Conservation (phyloP, 257 asterid species). For the Solanum raphanifolium region DNA sequence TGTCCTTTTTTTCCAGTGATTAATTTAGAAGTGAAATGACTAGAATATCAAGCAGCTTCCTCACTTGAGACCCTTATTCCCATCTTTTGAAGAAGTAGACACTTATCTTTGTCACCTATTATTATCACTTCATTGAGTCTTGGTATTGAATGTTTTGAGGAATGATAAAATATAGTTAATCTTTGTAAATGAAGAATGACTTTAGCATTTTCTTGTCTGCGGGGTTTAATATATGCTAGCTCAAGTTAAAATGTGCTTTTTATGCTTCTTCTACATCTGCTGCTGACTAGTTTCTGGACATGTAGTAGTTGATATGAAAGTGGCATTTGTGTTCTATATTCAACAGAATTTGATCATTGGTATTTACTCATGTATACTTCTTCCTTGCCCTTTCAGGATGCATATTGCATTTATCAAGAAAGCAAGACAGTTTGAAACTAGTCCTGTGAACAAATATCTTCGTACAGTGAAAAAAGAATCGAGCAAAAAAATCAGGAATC, state of each 20-base stretch:
- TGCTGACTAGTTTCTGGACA: neutral
- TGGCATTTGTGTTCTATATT: neutral
- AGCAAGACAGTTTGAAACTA: constrained; percentile 37
- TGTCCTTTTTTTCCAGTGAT: neutral
- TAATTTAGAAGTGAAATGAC: neutral
- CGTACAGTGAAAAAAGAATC: constrained; percentile 26
- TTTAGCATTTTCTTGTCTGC: neutral
- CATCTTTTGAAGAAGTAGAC: neutral
- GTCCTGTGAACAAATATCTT: constrained; percentile 27
- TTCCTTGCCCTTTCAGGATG: constrained; percentile 33
- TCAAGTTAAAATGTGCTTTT: neutral
- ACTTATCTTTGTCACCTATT: neutral
- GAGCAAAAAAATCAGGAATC: constrained; percentile 25
- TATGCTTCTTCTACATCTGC: neutral
- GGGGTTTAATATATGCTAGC: neutral
- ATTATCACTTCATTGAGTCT: neutral
- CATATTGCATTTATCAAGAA: constrained; percentile 33
- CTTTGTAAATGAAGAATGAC: neutral
- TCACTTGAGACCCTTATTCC: neutral
- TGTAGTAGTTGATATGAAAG: neutral
- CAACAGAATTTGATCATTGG: neutral
- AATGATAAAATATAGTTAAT: neutral
- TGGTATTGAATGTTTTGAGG: neutral
- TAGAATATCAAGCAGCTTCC: neutral
- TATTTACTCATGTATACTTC: neutral